Evolutionary conservation across 106 monocot species (phyloP), one percentile per base, ranked within the genome.

Genomic region (Ottelia alismoides): DNA sequence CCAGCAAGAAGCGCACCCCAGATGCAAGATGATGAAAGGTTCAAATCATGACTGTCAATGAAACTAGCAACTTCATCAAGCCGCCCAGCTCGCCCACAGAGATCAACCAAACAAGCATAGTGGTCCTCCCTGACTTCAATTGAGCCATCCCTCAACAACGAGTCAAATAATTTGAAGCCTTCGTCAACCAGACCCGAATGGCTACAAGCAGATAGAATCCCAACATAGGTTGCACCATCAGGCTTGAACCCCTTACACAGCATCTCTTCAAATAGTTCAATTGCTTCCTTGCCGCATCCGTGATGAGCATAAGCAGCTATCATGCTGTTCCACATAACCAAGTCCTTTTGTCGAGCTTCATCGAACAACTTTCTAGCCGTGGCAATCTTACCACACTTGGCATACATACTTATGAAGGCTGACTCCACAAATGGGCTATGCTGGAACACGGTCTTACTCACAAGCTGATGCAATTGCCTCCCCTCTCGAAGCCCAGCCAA

Each of bases 331-430:
- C 94, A 96, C 1, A 77, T 81, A 14, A 72, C 86, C 17, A 45
- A 31, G 32, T 87, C 86, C 0, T n/a, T 53, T 0, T 2, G n/a
- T 4, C 28, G 55, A 77, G 78, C 78, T 19, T 12, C 22, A 11
- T 77, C 69, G 29, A 81, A 87, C 14, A 81, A 25, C 18, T 6
- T 11, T 17, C 55, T 57, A 0, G 77, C 77, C 24, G 74, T 71
- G 2, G 53, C 31, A 28, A 78, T 10, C 0, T 61, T 47, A 2
- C 81, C 81, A 45, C 77, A 78, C 47, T 87, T 87, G 12, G 67
- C 74, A n/a, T 94, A 94, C 88, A 94, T 94, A 47, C 88, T 84
- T 31, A 76, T 70, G 4, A 84, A 30, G 27, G 88, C 74, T 28
- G 88, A 88, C 59, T 70, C 49, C 10, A 78, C 57, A 11, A 76